Percentiles rank a stretch among this genome's conserved stretches.
These are phyloP conservation scores for Perilla frutescens DNA, from an alignment of 257 asterid species.

Conservation along the genomic window DNA sequence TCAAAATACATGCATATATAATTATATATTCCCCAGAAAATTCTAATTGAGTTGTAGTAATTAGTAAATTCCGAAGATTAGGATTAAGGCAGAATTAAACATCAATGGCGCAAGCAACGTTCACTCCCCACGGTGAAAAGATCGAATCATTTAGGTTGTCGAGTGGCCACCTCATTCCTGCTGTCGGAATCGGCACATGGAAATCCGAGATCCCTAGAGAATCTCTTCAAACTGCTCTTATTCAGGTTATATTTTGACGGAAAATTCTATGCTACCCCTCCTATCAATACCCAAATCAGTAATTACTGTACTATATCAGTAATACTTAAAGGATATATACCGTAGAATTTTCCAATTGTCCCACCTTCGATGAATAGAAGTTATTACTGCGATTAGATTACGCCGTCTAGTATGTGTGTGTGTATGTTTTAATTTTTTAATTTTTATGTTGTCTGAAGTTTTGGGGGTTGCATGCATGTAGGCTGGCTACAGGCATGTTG, in stretches of 20 bases:
- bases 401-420: no score
- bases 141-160: conserved; percentile 41
- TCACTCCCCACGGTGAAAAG: conserved; percentile 42
- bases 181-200: conserved; percentile 80
- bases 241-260: conserved; percentile 37
- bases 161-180: conserved; percentile 64
- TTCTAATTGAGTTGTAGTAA: no score
- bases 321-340: no score
- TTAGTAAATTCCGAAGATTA: no score
- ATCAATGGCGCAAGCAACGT: conserved; percentile 62
- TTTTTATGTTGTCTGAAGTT: not conserved
- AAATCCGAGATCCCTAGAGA: conserved; percentile 47
- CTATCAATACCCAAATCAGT: no score
- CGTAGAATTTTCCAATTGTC: no score
- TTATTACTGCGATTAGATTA: not conserved
- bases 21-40: no score
- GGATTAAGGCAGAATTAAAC: no score
- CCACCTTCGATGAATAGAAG: not conserved
- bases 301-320: no score
- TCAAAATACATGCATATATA: no score
- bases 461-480: conserved; percentile 30
- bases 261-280: no score
- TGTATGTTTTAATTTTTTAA: no score
- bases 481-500: conserved; percentile 85
- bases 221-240: conserved; percentile 55